A percentile compares a stretch with the other conserved stretches of the same genome.
Conservation (phyloP, 1,284 basidiomycete species). For the Moesziomyces parantarcticus region DNA sequence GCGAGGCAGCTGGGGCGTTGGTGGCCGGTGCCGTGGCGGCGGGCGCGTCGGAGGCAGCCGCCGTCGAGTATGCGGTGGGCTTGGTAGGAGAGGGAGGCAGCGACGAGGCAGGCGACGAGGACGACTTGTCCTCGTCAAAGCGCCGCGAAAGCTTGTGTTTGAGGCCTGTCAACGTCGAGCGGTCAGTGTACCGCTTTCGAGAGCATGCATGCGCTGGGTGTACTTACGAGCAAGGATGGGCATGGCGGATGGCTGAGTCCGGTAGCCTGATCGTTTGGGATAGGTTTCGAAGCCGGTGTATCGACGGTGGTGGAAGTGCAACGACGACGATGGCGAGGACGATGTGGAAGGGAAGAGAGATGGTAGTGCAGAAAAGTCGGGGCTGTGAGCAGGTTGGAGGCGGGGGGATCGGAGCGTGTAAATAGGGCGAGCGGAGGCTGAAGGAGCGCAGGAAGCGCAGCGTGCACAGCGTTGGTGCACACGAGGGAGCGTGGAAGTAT, state of each 20-base stretch:
- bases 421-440: slow-evolving; percentile 36
- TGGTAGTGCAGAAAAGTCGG: not conserved
- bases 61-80: slow-evolving; percentile 15
- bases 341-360: not conserved
- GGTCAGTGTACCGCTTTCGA: not conserved
- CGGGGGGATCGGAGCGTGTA: slow-evolving; percentile 24
- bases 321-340: not conserved
- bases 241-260: slow-evolving; percentile 4
- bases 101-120: slow-evolving; percentile 24
- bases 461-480: no score
- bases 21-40: slow-evolving; percentile 5
- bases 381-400: slow-evolving; percentile 2
- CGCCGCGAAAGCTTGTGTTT: slow-evolving; percentile 43
- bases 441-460: slow-evolving; percentile 1
- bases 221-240: slow-evolving; percentile 34
- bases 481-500: no score
- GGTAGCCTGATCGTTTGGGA: not conserved
- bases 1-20: slow-evolving; percentile 4
- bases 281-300: no score
- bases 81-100: slow-evolving; percentile 45
- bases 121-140: slow-evolving; percentile 33
- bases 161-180: slow-evolving; percentile 13
- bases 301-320: not conserved
- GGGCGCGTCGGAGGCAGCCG: slow-evolving; percentile 9
- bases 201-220: not conserved